phyloP scores from a whole-genome alignment of 2,329 filamentous ascomycete species.

The Aspergillus flavus region DNA sequence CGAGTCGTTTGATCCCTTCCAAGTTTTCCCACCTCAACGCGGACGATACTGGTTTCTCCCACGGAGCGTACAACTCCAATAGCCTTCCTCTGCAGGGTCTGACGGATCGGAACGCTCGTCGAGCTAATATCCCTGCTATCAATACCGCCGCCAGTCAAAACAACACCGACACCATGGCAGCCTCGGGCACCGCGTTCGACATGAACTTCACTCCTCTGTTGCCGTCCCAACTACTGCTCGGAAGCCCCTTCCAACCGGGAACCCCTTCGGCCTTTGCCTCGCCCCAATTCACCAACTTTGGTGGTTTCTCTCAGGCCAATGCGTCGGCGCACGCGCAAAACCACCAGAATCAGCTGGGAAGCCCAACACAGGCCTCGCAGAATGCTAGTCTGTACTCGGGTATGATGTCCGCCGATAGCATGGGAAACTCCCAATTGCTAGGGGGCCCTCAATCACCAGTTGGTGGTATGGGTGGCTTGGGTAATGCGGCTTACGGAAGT shows the following conservation, averaged over 20 bases:
- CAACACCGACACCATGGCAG: constrained; percentile 70
- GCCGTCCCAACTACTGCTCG: constrained; percentile 89
- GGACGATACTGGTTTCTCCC: constrained; percentile 85
- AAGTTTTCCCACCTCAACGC: constrained; percentile 73
- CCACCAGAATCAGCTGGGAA: constrained; percentile 64
- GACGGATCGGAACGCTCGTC: constrained; percentile 80
- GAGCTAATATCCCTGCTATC: constrained; percentile 84
- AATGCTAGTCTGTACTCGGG: constrained; percentile 77
- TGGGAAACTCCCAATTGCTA: constrained; percentile 77
- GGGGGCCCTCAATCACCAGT: constrained; percentile 86
- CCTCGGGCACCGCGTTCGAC: constrained; percentile 85
- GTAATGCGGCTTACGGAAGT: constrained; percentile 60
- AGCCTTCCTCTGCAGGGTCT: constrained; percentile 71
- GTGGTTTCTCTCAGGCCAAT: constrained; percentile 70
- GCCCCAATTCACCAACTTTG: constrained; percentile 86
- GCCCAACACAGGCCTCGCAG: constrained; percentile 72
- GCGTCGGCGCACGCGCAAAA: constrained; percentile 56
- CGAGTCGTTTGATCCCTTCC: constrained; percentile 68
- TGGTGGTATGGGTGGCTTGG: constrained; percentile 68
- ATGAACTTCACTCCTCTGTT: constrained; percentile 98
- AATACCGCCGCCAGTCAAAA: constrained; percentile 75
- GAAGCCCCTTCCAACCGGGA: constrained; percentile 94
- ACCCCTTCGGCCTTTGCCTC: constrained; percentile 88
- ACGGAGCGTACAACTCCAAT: constrained; percentile 88
- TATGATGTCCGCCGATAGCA: constrained; percentile 82